Evolutionary conservation across 2,329 filamentous ascomycete species (phyloP).

Genomic region (Cordyceps sp.): DNA sequence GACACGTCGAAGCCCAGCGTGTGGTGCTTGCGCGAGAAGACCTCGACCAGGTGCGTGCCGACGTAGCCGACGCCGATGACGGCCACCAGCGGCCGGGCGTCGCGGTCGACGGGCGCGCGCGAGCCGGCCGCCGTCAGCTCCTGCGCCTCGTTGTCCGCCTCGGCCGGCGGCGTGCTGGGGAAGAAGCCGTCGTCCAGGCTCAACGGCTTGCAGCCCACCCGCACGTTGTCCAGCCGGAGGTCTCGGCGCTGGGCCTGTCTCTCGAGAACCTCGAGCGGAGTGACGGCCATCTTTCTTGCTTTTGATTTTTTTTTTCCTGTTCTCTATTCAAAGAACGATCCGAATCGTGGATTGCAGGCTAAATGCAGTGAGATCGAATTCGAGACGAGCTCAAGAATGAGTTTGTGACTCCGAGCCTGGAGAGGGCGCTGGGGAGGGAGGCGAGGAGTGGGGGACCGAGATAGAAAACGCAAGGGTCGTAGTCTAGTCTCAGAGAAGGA

Average conservation of each 20-base stretch:
- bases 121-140: neutral
- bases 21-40: slow-evolving; percentile 21
- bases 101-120: neutral
- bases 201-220: neutral
- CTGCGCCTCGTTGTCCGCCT: neutral
- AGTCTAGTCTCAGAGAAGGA: too few species aligned
- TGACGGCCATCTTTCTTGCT: neutral
- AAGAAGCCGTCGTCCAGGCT: neutral
- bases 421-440: too few species aligned
- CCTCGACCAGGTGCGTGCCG: slow-evolving; percentile 28
- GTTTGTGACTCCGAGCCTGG: too few species aligned
- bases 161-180: neutral
- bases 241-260: neutral
- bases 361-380: too few species aligned
- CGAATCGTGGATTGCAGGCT: too few species aligned
- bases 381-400: too few species aligned
- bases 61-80: slow-evolving; percentile 37
- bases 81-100: slow-evolving; percentile 16
- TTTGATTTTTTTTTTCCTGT: neutral
- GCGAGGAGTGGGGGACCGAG: too few species aligned
- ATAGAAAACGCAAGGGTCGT: too few species aligned
- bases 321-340: neutral
- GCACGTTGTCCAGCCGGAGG: neutral
- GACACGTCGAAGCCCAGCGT: slow-evolving; percentile 33
- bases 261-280: neutral